Percentiles rank a stretch among this genome's conserved stretches.
Evolutionary conservation across 2,329 filamentous ascomycete species (phyloP).

Genomic region (Paecilomyces fulvus): DNA sequence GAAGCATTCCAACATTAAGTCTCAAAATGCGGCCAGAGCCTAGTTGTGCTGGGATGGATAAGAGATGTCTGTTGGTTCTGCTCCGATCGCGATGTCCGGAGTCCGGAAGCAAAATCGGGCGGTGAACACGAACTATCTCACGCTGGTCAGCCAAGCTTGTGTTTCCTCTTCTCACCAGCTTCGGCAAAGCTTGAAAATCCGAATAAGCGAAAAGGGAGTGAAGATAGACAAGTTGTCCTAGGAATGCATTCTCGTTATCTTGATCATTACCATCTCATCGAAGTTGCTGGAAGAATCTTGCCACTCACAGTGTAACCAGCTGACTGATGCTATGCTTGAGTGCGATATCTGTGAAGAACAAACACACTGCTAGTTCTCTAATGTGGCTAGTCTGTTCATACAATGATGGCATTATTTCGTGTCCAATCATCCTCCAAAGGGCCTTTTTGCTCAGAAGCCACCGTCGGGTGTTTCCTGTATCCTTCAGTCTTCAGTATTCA

Average conservation of each 20-base stretch:
- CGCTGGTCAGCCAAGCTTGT: background rate
- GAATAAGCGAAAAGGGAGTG: no score
- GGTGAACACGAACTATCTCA: background rate
- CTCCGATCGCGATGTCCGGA: background rate
- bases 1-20: background rate
- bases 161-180: background rate
- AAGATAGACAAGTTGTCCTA: no score
- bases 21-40: background rate
- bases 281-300: background rate
- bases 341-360: no score
- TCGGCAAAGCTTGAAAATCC: no score
- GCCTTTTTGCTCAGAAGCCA: no score
- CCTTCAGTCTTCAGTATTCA: no score
- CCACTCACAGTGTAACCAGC: background rate
- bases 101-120: background rate
- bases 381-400: no score
- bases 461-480: no score
- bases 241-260: background rate
- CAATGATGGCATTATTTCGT: no score
- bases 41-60: background rate
- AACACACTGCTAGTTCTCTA: no score
- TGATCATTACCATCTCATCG: background rate
- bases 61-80: background rate
- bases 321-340: background rate
- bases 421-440: no score